phyloP scores from a whole-genome alignment of 2,329 filamentous ascomycete genomes.

The Fusarium siculi region DNA sequence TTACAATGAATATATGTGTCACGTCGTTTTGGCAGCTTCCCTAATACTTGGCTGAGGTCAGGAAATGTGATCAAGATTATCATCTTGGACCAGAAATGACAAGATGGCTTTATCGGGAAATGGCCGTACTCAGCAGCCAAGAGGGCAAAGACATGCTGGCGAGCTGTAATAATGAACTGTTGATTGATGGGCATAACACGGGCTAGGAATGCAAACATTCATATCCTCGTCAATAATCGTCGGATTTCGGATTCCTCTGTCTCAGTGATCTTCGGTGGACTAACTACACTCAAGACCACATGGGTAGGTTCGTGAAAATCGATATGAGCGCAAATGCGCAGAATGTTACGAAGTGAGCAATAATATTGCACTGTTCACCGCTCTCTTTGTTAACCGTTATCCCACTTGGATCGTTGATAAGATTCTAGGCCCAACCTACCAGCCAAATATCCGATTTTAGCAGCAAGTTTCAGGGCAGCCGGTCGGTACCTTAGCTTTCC shows the following conservation, averaged over 20 bases:
- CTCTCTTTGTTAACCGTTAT: neutral
- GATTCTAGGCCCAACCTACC: slow-evolving; percentile 7
- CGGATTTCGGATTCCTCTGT: slow-evolving; percentile 1
- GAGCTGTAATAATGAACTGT: neutral
- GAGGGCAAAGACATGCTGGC: neutral
- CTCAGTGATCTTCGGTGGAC: neutral
- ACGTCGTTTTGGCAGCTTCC: neutral
- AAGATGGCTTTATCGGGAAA: neutral
- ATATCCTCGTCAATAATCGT: slow-evolving; percentile 4
- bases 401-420: slow-evolving; percentile 10
- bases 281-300: neutral
- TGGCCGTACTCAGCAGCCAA: neutral
- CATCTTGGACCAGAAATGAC: neutral
- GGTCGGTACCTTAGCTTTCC: slow-evolving; percentile 3
- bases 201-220: neutral
- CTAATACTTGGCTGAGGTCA: neutral
- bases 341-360: slow-evolving; percentile 11
- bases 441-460: slow-evolving; percentile 16
- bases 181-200: neutral
- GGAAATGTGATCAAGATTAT: neutral
- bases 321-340: slow-evolving; percentile 11
- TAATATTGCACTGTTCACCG: slow-evolving; percentile 23
- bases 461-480: slow-evolving; percentile 19
- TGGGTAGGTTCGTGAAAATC: neutral
- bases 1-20: neutral